Conservation (phyloP, 2,329 filamentous ascomycete genomes). For the Simplicillium sp. region DNA sequence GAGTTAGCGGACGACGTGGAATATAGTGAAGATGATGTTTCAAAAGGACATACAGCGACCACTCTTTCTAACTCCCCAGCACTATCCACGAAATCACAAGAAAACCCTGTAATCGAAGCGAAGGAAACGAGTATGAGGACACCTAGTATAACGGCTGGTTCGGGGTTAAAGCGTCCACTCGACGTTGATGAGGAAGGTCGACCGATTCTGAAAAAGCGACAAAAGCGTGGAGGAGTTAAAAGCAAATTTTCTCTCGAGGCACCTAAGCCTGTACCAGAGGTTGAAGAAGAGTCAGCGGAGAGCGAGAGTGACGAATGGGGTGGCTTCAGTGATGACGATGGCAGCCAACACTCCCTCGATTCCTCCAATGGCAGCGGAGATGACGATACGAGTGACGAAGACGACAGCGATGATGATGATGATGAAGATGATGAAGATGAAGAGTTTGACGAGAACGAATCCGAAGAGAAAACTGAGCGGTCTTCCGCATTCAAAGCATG, state of each 20-base stretch:
- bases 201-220: constrained; percentile 75
- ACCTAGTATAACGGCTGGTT: constrained; percentile 39
- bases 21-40: constrained; percentile 14
- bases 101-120: neutral
- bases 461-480: constrained; percentile 20
- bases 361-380: constrained; percentile 19
- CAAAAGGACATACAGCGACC: neutral
- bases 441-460: constrained; percentile 20
- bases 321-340: constrained; percentile 11
- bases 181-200: constrained; percentile 70
- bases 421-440: constrained; percentile 16
- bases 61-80: constrained; percentile 5
- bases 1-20: constrained; percentile 20
- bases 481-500: constrained; percentile 80
- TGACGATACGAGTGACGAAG: constrained; percentile 12
- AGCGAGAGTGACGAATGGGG: constrained; percentile 9
- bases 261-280: constrained; percentile 29
- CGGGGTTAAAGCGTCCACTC: constrained; percentile 78
- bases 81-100: constrained; percentile 5
- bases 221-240: constrained; percentile 56
- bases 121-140: constrained; percentile 4
- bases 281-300: constrained; percentile 13
- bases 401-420: constrained; percentile 21
- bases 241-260: constrained; percentile 38
- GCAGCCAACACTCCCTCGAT: constrained; percentile 15